Conservation (phyloP, 768 basidiomycete genomes). For the Hortiboletus campestris region DNA sequence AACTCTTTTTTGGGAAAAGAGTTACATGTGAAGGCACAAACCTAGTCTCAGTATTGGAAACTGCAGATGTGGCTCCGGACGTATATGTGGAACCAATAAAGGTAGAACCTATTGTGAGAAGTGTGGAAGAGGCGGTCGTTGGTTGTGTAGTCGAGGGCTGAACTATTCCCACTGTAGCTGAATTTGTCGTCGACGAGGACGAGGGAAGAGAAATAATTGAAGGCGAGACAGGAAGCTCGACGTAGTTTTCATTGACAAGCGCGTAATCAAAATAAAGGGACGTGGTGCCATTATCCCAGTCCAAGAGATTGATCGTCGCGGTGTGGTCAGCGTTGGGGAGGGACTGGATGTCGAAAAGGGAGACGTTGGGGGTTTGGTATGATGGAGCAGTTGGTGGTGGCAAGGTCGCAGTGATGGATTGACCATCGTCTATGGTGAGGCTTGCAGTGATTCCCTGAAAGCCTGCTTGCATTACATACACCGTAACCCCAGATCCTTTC, state of each 20-base stretch:
- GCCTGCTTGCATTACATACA: constrained; percentile 14
- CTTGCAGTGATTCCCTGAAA: constrained; percentile 10
- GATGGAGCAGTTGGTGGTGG: constrained; percentile 2
- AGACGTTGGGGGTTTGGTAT: constrained; percentile 16
- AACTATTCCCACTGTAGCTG: too few relatives aligned
- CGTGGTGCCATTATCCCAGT: constrained; percentile 1
- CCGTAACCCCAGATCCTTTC: constrained; percentile 16
- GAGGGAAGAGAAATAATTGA: neutral
- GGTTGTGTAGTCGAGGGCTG: neutral
- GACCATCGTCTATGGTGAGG: constrained; percentile 10
- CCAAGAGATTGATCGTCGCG: constrained; percentile 5
- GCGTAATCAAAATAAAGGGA: constrained; percentile 19
- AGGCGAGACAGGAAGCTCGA: neutral
- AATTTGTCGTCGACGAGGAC: neutral
- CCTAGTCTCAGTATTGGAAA: neutral
- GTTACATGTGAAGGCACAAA: neutral
- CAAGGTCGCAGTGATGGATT: neutral
- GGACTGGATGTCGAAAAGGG: constrained; percentile 13
- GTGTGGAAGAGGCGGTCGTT: neutral
- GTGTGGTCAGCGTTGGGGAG: constrained; percentile 11
- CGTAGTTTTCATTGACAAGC: constrained; percentile 9
- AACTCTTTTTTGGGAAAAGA: too few relatives aligned
- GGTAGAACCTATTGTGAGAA: neutral
- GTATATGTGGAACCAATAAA: neutral
- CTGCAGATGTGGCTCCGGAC: neutral